phyloP scores from a whole-genome alignment of 2,329 filamentous ascomycete species.

The Monosporascus sp. region DNA sequence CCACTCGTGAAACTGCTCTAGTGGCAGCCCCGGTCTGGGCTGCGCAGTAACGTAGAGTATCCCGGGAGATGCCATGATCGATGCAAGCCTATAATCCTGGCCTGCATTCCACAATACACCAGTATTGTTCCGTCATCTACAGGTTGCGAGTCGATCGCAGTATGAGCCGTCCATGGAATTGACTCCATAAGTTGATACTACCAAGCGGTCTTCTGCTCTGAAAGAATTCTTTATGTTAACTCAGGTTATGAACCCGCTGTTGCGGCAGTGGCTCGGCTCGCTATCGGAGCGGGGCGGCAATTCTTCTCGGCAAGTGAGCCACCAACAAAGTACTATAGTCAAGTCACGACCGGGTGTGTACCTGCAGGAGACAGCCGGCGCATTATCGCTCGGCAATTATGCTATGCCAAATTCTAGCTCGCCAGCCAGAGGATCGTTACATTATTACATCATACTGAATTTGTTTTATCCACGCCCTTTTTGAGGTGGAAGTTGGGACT shows the following conservation, averaged over 20 bases:
- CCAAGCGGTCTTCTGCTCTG: not conserved
- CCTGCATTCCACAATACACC: too few relatives aligned
- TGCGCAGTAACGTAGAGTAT: constrained; percentile 86
- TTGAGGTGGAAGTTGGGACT: too few relatives aligned
- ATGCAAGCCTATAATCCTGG: too few relatives aligned
- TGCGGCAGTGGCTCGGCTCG: not conserved
- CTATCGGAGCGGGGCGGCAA: not conserved
- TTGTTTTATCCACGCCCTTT: too few relatives aligned
- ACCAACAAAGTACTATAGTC: not conserved
- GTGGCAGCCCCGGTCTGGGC: constrained; percentile 59
- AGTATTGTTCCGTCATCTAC: too few relatives aligned
- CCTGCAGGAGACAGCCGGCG: not conserved
- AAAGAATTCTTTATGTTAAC: too few relatives aligned
- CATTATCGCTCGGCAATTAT: not conserved
- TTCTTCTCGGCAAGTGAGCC: not conserved
- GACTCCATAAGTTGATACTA: too few relatives aligned
- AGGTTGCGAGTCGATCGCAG: too few relatives aligned
- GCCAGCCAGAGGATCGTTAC: too few relatives aligned
- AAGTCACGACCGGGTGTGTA: not conserved
- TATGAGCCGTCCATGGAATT: too few relatives aligned
- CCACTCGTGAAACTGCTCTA: constrained; percentile 79
- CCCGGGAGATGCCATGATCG: constrained; percentile 48
- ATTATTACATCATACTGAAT: too few relatives aligned
- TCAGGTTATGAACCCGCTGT: not conserved
- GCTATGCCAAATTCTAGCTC: not conserved